These are phyloP conservation scores for Xylaria sp. DNA, from an alignment of 2,329 filamentous ascomycete species.

Conservation along the genomic window DNA sequence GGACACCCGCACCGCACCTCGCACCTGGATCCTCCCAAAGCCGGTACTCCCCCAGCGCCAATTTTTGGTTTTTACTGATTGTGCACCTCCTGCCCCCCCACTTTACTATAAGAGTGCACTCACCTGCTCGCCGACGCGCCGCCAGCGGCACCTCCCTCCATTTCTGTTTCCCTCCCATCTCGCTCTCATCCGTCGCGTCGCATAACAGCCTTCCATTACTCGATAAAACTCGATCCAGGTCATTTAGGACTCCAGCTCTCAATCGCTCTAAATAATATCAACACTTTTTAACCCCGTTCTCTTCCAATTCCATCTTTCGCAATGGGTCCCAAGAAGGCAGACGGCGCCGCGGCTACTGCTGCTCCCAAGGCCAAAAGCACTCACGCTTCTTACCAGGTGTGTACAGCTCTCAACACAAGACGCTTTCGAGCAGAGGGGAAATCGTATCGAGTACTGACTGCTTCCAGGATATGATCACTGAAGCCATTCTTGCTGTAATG, in stretches of 20 bases:
- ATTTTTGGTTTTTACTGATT: slow-evolving; percentile 60
- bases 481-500: slow-evolving; percentile 71
- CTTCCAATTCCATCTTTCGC: slow-evolving; percentile 47
- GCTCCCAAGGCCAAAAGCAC: slow-evolving; percentile 63
- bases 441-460: slow-evolving; percentile 51
- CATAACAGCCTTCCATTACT: slow-evolving; percentile 34
- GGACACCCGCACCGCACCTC: slow-evolving; percentile 16
- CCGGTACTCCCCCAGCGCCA: slow-evolving; percentile 6
- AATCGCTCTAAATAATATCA: slow-evolving; percentile 41
- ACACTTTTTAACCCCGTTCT: slow-evolving; percentile 39
- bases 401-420: slow-evolving; percentile 44
- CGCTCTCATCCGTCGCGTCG: slow-evolving; percentile 46
- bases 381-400: slow-evolving; percentile 70
- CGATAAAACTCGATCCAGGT: slow-evolving; percentile 42
- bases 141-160: slow-evolving; percentile 55
- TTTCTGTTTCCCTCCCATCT: slow-evolving; percentile 50
- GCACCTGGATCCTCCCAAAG: slow-evolving; percentile 29
- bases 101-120: slow-evolving; percentile 68
- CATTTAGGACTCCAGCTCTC: slow-evolving; percentile 44
- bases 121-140: slow-evolving; percentile 64
- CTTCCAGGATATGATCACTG: slow-evolving; percentile 70
- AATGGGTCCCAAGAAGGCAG: slow-evolving; percentile 72
- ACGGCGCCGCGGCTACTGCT: slow-evolving; percentile 49
- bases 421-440: slow-evolving; percentile 36
- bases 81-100: slow-evolving; percentile 62